Conservation (phyloP, 148 eudicot genomes). For the Heliamphora exappendiculata region DNA sequence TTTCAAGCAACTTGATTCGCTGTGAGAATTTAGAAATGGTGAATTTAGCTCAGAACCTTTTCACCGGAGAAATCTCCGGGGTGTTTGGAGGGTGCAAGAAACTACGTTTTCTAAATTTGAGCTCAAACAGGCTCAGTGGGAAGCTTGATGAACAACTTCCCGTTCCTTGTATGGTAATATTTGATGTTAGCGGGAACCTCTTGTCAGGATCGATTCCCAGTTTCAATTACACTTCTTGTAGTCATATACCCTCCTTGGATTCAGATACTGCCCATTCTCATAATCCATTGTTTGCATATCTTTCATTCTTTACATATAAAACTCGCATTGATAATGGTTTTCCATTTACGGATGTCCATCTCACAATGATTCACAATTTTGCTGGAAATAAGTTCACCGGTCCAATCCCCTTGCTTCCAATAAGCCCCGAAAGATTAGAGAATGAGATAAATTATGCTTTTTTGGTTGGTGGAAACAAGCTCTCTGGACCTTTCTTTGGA, state of each 20-base stretch:
- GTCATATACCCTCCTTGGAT: slow-evolving; percentile 1
- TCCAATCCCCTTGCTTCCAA: slow-evolving; percentile 20
- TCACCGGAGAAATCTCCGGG: slow-evolving; percentile 18
- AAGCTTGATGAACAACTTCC: slow-evolving; percentile 19
- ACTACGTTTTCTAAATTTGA: slow-evolving; percentile 33
- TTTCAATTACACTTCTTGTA: slow-evolving; percentile 12
- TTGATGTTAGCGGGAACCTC: slow-evolving; percentile 26
- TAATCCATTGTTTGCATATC: slow-evolving; percentile 13
- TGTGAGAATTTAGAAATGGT: slow-evolving; percentile 29
- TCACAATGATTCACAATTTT: slow-evolving; percentile 23
- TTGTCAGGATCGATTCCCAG: slow-evolving; percentile 26
- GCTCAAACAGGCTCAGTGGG: slow-evolving; percentile 32
- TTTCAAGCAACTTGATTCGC: slow-evolving; percentile 34
- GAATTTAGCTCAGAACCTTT: slow-evolving; percentile 36
- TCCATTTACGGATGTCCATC: slow-evolving; percentile 6
- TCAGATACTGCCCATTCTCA: not conserved
- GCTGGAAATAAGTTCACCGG: slow-evolving; percentile 27
- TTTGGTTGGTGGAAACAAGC: slow-evolving; percentile 21
- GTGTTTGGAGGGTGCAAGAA: slow-evolving; percentile 32
- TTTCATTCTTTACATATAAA: slow-evolving; percentile 13
- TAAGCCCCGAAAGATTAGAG: slow-evolving; percentile 8
- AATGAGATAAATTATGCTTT: slow-evolving; percentile 23
- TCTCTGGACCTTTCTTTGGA: slow-evolving; percentile 19
- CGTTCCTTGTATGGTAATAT: slow-evolving; percentile 28
- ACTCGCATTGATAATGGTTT: not conserved